Conservation (phyloP, 371 early-diverging fungal species). For the Smittium culicis region DNA sequence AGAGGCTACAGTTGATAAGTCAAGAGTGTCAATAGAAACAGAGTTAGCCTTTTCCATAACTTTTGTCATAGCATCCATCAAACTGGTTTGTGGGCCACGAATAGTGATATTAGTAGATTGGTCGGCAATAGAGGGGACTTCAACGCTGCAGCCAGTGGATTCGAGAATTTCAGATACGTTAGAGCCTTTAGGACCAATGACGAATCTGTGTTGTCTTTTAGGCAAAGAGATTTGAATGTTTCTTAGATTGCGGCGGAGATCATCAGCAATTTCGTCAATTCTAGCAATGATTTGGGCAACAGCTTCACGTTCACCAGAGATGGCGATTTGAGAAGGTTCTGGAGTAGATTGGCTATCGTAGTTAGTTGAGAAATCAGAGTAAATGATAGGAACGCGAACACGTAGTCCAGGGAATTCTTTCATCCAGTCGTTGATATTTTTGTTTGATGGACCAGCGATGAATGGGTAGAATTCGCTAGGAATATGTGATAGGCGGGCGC, state of each 20-base stretch:
- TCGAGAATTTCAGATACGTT: slow-evolving; percentile 62
- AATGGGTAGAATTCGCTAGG: slow-evolving; percentile 58
- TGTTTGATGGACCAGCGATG: slow-evolving; percentile 60
- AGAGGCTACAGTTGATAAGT: slow-evolving; percentile 34
- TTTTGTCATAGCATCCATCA: slow-evolving; percentile 50
- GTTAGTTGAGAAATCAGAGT: slow-evolving; percentile 24
- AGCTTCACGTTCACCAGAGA: slow-evolving; percentile 53
- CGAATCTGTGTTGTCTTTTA: slow-evolving; percentile 79
- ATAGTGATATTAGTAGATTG: slow-evolving; percentile 61
- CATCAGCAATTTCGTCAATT: slow-evolving; percentile 40
- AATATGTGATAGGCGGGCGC: slow-evolving; percentile 38
- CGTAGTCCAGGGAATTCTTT: slow-evolving; percentile 46
- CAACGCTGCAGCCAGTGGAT: slow-evolving; percentile 68
- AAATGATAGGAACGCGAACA: slow-evolving; percentile 61
- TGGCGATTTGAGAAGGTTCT: slow-evolving; percentile 36
- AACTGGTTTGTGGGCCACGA: slow-evolving; percentile 56
- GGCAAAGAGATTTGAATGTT: slow-evolving; percentile 53
- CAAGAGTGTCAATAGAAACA: slow-evolving; percentile 29
- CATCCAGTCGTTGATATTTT: slow-evolving; percentile 17
- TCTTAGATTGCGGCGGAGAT: slow-evolving; percentile 45
- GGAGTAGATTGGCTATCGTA: slow-evolving; percentile 34
- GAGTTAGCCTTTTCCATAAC: slow-evolving; percentile 67
- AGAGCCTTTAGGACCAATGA: slow-evolving; percentile 69
- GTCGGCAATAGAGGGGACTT: slow-evolving; percentile 52
- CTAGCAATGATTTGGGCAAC: slow-evolving; percentile 46